Percentiles rank a stretch among this genome's conserved stretches.
Evolutionary conservation across 2,329 filamentous ascomycete species (phyloP).

Genomic region (Nemania bipapillata): DNA sequence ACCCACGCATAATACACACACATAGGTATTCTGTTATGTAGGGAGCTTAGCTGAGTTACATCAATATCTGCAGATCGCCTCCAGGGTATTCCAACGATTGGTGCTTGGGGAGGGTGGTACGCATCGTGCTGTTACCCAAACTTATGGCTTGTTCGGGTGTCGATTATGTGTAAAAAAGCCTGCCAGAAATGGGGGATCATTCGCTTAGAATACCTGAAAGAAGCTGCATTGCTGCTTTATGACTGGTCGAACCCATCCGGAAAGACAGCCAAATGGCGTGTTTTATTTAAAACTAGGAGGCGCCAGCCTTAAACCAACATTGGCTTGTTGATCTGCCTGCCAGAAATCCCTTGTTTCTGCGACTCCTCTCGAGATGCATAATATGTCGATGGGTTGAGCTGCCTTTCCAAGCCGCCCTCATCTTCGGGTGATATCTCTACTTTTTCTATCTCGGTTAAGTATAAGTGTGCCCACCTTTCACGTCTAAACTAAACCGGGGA

Average conservation of each 20-base stretch:
- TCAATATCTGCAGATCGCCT: constrained; percentile 37
- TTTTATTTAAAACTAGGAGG: constrained; percentile 22
- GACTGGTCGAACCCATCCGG: constrained; percentile 25
- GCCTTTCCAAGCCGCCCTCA: neutral
- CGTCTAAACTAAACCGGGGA: neutral
- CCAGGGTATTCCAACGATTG: constrained; percentile 30
- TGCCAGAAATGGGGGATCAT: constrained; percentile 23
- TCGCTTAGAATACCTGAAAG: constrained; percentile 33
- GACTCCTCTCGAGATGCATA: neutral
- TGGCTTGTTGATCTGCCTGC: constrained; percentile 2
- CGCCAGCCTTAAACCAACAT: neutral
- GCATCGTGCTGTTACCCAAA: constrained; percentile 35
- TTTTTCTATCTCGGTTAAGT: constrained; percentile 1
- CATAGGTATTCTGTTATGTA: no score
- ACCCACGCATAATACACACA: no score
- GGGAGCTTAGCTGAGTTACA: constrained; percentile 19
- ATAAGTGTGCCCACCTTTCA: neutral
- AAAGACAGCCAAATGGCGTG: constrained; percentile 20
- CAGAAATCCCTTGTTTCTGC: neutral
- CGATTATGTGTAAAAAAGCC: constrained; percentile 22
- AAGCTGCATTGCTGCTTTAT: constrained; percentile 24
- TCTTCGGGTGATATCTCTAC: neutral
- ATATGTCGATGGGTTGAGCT: neutral
- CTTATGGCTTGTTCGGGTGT: constrained; percentile 26
- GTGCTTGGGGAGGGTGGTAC: constrained; percentile 29